These are phyloP conservation scores for Acer yangbiense DNA, from an alignment of 345 rosid genomes.

Conservation along the genomic window DNA sequence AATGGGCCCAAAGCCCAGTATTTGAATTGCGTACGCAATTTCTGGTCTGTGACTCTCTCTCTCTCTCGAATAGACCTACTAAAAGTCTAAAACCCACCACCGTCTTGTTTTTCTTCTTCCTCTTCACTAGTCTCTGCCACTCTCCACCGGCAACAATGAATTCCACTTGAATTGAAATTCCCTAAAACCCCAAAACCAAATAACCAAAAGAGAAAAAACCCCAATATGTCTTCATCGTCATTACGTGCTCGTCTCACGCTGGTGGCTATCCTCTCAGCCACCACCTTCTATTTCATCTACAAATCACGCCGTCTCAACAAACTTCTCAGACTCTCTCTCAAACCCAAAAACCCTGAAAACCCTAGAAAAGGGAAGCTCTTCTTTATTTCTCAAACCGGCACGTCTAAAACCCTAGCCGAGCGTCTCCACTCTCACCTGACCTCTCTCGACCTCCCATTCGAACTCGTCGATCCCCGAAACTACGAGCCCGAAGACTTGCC, in stretches of 20 bases:
- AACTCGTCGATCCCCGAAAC: constrained; percentile 67
- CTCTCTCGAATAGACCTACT: background rate
- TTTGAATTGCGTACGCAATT: too few relatives aligned
- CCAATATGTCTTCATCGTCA: constrained; percentile 50
- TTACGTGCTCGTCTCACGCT: constrained; percentile 61
- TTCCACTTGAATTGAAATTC: background rate
- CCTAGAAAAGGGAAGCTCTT: constrained; percentile 60
- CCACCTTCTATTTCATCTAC: constrained; percentile 78
- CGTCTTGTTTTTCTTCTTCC: background rate
- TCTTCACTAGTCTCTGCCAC: background rate
- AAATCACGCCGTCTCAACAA: constrained; percentile 72
- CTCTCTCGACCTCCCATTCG: constrained; percentile 49
- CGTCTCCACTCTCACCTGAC: constrained; percentile 51
- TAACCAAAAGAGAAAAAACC: background rate
- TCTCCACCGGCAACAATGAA: background rate
- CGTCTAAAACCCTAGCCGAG: constrained; percentile 63
- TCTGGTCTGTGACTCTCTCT: background rate
- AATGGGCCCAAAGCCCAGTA: background rate
- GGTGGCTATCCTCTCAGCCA: constrained; percentile 75
- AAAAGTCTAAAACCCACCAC: background rate
- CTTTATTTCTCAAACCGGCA: constrained; percentile 83
- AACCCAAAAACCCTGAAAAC: constrained; percentile 38
- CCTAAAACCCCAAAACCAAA: background rate
- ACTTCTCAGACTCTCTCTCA: constrained; percentile 27
- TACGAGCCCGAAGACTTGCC: constrained; percentile 95